phyloP scores from a whole-genome alignment of 352 stramenopile genomes.

The Pythium volutum region DNA sequence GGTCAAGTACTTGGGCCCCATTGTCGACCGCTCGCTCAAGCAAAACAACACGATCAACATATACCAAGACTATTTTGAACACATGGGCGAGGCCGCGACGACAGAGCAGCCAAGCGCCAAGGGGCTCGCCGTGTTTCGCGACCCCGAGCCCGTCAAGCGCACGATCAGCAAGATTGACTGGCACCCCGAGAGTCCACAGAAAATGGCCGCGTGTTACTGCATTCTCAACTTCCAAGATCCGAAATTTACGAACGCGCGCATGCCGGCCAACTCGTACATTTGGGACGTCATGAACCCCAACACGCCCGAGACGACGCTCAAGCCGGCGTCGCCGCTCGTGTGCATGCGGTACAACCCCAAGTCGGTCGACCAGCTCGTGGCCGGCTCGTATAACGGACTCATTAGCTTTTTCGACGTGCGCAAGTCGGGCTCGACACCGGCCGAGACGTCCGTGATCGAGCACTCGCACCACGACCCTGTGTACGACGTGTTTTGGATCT shows the following conservation, averaged over 20 bases:
- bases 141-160: conserved; percentile 91
- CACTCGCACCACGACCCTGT: conserved; percentile 97
- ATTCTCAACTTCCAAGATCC: conserved; percentile 96
- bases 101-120: conserved; percentile 96
- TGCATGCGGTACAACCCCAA: conserved; percentile 97
- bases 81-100: conserved; percentile 89
- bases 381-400: conserved; percentile 95
- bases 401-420: conserved; percentile 96
- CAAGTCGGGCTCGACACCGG: conserved; percentile 85
- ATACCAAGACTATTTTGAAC: conserved; percentile 95
- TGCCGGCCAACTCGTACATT: conserved; percentile 91
- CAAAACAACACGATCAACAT: conserved; percentile 99
- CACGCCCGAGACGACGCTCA: conserved; percentile 92
- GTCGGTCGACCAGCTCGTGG: conserved; percentile 94
- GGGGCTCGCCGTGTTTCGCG: conserved; percentile 96
- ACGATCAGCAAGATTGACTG: conserved; percentile 96
- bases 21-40: conserved; percentile 93
- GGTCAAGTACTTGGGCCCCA: conserved; percentile 90
- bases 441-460: conserved; percentile 94
- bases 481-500: conserved; percentile 96
- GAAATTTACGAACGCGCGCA: conserved; percentile 80
- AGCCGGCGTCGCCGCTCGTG: conserved; percentile 85
- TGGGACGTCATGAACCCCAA: conserved; percentile 98
- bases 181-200: conserved; percentile 94
- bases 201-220: conserved; percentile 96